Conservation (phyloP, 2,329 filamentous ascomycete species). For the Aureobasidium sp. region DNA sequence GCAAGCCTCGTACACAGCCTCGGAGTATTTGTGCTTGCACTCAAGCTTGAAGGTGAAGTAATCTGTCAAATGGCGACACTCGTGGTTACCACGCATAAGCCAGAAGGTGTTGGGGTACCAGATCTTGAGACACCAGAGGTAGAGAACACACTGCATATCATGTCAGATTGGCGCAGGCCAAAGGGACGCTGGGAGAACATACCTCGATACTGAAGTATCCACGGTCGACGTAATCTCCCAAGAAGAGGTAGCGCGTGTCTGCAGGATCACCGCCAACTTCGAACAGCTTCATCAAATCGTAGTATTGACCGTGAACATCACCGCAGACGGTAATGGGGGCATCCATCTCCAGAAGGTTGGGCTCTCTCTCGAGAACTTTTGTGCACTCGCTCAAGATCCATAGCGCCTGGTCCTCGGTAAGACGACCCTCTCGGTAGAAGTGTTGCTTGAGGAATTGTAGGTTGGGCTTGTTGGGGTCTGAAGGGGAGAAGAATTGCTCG, state of each 20-base stretch:
- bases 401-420: slow-evolving; percentile 94
- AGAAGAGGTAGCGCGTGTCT: slow-evolving; percentile 92
- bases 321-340: slow-evolving; percentile 97
- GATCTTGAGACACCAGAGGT: slow-evolving; percentile 97
- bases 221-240: slow-evolving; percentile 96
- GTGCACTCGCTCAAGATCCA: slow-evolving; percentile 88
- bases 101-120: slow-evolving; percentile 97
- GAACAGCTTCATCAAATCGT: slow-evolving; percentile 98
- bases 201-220: slow-evolving; percentile 98
- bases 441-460: slow-evolving; percentile 95
- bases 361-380: slow-evolving; percentile 78
- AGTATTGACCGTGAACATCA: slow-evolving; percentile 98
- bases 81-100: slow-evolving; percentile 95
- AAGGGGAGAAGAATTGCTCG: slow-evolving; percentile 87
- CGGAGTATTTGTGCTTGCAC: slow-evolving; percentile 99
- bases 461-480: slow-evolving; percentile 79
- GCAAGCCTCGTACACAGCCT: slow-evolving; percentile 91
- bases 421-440: slow-evolving; percentile 91
- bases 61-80: slow-evolving; percentile 96
- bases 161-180: slow-evolving; percentile 23
- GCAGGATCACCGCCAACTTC: slow-evolving; percentile 95
- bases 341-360: slow-evolving; percentile 98
- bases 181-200: slow-evolving; percentile 14
- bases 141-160: slow-evolving; percentile 66
- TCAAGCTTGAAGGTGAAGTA: slow-evolving; percentile 99